Evolutionary conservation across 257 asterid genomes (phyloP).

Genomic region (Primulina tabacum): DNA sequence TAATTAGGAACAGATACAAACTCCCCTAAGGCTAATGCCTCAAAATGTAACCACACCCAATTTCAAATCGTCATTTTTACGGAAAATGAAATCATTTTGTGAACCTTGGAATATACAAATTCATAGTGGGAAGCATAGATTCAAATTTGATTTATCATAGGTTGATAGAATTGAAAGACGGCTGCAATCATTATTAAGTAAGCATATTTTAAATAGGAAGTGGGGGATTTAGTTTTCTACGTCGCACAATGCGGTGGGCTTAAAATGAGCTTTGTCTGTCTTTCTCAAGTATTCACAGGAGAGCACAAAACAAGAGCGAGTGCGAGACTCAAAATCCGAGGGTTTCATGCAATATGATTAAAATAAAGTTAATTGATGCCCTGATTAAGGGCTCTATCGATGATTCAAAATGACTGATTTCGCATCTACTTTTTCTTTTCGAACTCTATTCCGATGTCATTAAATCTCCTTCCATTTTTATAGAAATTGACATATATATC

Average conservation of each 20-base stretch:
- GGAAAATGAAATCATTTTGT: background rate
- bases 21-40: too few relatives aligned
- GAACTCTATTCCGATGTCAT: too few relatives aligned
- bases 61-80: background rate
- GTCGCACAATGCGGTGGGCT: background rate
- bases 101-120: background rate
- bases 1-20: too few relatives aligned
- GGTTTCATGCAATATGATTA: background rate
- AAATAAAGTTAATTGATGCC: background rate
- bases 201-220: background rate
- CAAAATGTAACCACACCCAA: too few relatives aligned
- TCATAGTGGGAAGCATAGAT: background rate
- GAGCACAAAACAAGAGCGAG: too few relatives aligned
- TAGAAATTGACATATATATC: too few relatives aligned
- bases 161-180: background rate
- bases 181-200: constrained; percentile 6
- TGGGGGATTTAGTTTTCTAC: background rate
- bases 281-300: too few relatives aligned
- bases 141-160: too few relatives aligned
- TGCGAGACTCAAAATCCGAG: background rate
- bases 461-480: too few relatives aligned
- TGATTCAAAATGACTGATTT: too few relatives aligned
- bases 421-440: too few relatives aligned
- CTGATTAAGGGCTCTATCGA: background rate
- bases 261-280: background rate